Conservation (phyloP, 2,329 filamentous ascomycete genomes). For the Oidium heveae region DNA sequence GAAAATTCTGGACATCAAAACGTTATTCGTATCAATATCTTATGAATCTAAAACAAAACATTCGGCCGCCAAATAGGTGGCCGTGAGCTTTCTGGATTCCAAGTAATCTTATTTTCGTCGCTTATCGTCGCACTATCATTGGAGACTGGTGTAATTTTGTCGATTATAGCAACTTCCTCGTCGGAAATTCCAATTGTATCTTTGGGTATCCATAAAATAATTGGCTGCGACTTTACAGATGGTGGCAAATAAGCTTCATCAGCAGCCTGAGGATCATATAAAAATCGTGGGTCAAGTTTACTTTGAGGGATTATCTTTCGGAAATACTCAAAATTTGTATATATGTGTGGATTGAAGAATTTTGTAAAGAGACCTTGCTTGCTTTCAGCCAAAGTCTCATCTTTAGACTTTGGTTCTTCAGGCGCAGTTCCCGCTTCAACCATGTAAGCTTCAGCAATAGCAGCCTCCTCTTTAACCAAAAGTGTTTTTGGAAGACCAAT, state of each 20-base stretch:
- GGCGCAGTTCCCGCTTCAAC: constrained; percentile 5
- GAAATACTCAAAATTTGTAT: constrained; percentile 45
- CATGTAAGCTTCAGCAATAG: not conserved
- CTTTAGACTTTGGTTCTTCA: constrained; percentile 8
- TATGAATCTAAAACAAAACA: constrained; percentile 11
- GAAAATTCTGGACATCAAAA: too few relatives aligned
- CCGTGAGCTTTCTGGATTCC: constrained; percentile 27
- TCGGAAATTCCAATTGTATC: constrained; percentile 49
- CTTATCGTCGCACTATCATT: constrained; percentile 50
- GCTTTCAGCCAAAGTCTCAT: constrained; percentile 4
- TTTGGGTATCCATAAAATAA: constrained; percentile 64
- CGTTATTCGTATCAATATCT: not conserved
- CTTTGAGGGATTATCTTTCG: constrained; percentile 41
- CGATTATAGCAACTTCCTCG: constrained; percentile 53
- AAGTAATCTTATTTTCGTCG: constrained; percentile 41
- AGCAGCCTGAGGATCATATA: constrained; percentile 36
- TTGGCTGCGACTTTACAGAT: constrained; percentile 32
- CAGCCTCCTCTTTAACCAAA: constrained; percentile 27
- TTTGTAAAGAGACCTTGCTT: constrained; percentile 24
- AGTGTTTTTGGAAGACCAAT: constrained; percentile 58
- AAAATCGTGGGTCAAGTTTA: constrained; percentile 18
- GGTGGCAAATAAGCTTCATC: constrained; percentile 52
- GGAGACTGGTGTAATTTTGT: constrained; percentile 49
- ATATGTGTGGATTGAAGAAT: constrained; percentile 57
- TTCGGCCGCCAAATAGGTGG: constrained; percentile 35